A percentile compares a stretch with the other conserved stretches of the same genome.
Conservation (phyloP, 1,139 yeast genomes). For the Magnusiomyces sp. region DNA sequence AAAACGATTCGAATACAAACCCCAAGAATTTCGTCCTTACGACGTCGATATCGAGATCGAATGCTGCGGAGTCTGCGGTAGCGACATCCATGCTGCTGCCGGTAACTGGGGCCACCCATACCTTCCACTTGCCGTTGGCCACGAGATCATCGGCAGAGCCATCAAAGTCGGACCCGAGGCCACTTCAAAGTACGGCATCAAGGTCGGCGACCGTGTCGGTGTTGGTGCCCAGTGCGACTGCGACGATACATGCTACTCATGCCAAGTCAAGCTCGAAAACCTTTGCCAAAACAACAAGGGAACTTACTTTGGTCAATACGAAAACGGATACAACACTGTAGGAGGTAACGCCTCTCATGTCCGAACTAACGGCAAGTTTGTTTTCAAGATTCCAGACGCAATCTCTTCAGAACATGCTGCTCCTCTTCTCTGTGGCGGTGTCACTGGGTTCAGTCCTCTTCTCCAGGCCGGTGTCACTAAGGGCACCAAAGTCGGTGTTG, state of each 20-base stretch:
- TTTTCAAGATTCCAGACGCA: constrained; percentile 49
- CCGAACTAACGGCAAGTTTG: constrained; percentile 46
- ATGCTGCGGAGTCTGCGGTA: constrained; percentile 57
- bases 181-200: constrained; percentile 35
- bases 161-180: constrained; percentile 37
- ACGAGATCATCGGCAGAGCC: constrained; percentile 51
- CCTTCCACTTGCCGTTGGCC: constrained; percentile 37
- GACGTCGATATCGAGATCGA: constrained; percentile 40
- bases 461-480: constrained; percentile 42
- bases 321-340: constrained; percentile 32
- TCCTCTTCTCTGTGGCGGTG: constrained; percentile 61
- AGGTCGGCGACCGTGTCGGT: constrained; percentile 53
- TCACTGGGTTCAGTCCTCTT: constrained; percentile 54
- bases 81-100: constrained; percentile 43
- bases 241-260: constrained; percentile 43
- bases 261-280: constrained; percentile 41
- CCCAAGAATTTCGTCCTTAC: constrained; percentile 9
- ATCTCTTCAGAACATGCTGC: constrained; percentile 43
- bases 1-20: background rate
- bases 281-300: constrained; percentile 40
- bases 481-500: constrained; percentile 42
- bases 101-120: constrained; percentile 35
- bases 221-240: constrained; percentile 48
- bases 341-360: constrained; percentile 59
- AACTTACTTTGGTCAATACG: constrained; percentile 34